A percentile compares a stretch with the other conserved stretches of the same genome.
phyloP scores from a whole-genome alignment of 768 basidiomycete genomes.

The Tricholoma saponaceum region DNA sequence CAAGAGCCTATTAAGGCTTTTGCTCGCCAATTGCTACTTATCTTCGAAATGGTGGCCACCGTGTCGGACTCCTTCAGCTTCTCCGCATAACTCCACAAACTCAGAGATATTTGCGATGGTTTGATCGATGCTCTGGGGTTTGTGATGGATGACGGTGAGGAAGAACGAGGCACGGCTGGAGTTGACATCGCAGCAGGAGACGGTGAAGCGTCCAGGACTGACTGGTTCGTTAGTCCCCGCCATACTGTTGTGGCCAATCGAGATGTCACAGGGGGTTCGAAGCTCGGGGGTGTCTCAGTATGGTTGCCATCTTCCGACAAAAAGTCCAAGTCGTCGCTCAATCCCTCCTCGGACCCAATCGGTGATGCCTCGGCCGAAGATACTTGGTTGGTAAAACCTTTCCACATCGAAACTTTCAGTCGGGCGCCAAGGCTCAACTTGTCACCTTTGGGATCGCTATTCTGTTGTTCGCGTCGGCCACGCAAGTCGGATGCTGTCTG shows the following conservation, averaged over 20 bases:
- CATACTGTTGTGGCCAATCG: slow-evolving; percentile 63
- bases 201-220: slow-evolving; percentile 63
- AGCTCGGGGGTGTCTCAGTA: slow-evolving; percentile 35
- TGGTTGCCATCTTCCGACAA: slow-evolving; percentile 38
- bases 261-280: slow-evolving; percentile 34
- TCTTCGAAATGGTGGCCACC: slow-evolving; percentile 65
- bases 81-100: slow-evolving; percentile 68
- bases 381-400: slow-evolving; percentile 55
- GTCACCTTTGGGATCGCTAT: slow-evolving; percentile 22
- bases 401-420: slow-evolving; percentile 61
- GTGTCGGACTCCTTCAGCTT: slow-evolving; percentile 73
- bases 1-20: slow-evolving; percentile 49
- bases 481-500: slow-evolving; percentile 64
- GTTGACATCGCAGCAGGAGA: slow-evolving; percentile 32
- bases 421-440: slow-evolving; percentile 49
- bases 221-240: slow-evolving; percentile 74
- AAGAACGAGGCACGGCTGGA: slow-evolving; percentile 20
- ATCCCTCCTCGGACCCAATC: slow-evolving; percentile 28
- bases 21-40: slow-evolving; percentile 73
- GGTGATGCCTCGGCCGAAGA: slow-evolving; percentile 33
- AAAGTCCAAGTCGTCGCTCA: slow-evolving; percentile 23
- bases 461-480: slow-evolving; percentile 42
- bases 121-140: slow-evolving; percentile 1
- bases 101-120: slow-evolving; percentile 26
- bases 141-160: slow-evolving; percentile 14